Conservation (phyloP, 73 alveolate genomes). For the Diophrys sp. region DNA sequence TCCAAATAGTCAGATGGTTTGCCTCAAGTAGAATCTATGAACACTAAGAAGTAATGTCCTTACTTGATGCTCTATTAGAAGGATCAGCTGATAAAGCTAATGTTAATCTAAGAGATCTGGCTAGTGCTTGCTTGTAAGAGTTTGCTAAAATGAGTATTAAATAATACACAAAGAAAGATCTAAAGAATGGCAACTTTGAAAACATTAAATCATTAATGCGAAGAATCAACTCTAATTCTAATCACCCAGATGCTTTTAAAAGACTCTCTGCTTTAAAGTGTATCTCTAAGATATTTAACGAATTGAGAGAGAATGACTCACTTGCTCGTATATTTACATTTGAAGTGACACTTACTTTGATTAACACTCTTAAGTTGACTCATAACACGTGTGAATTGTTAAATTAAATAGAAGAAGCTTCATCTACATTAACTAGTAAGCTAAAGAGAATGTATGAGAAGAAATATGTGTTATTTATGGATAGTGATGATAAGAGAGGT, state of each 20-base stretch:
- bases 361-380: conserved; percentile 71
- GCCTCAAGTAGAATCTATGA: conserved; percentile 86
- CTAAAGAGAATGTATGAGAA: conserved; percentile 13
- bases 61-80: conserved; percentile 88
- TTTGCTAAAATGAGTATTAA: conserved; percentile 86
- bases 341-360: conserved; percentile 75
- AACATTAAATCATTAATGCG: conserved; percentile 88
- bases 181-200: conserved; percentile 62
- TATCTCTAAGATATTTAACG: conserved; percentile 69
- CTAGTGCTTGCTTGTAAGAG: conserved; percentile 86
- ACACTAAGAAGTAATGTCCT: conserved; percentile 80
- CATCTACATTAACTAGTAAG: conserved; percentile 9
- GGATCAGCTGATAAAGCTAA: conserved; percentile 82
- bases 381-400: conserved; percentile 52
- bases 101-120: conserved; percentile 73
- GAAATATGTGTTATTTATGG: conserved; percentile 14
- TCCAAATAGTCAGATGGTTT: conserved; percentile 95
- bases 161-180: conserved; percentile 56
- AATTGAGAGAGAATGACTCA: conserved; percentile 55
- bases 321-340: conserved; percentile 75
- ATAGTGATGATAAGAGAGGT: conserved; percentile 33
- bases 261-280: conserved; percentile 84
- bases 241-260: conserved; percentile 93
- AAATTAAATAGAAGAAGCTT: conserved; percentile 22
- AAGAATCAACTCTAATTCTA: conserved; percentile 85